These are phyloP conservation scores for Kwoniella sp. DNA, from an alignment of 768 basidiomycete genomes.

Conservation along the genomic window DNA sequence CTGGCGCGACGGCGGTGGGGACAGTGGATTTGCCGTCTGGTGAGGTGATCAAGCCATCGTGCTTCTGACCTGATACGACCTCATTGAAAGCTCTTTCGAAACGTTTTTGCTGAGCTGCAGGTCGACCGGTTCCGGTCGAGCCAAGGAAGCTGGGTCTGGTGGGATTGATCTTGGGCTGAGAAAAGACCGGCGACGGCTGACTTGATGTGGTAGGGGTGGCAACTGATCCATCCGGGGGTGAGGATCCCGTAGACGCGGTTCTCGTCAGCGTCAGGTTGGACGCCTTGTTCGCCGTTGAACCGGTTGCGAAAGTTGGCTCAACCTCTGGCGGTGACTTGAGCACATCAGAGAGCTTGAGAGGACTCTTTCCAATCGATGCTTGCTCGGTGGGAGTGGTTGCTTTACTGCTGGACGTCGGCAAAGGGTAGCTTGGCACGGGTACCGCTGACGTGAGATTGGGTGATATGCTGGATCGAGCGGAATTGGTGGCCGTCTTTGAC, in stretches of 20 bases:
- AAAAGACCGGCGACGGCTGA: constrained; percentile 38
- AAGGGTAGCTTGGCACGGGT: constrained; percentile 25
- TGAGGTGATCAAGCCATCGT: constrained; percentile 4
- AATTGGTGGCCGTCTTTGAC: constrained; percentile 3
- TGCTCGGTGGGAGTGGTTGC: constrained; percentile 28
- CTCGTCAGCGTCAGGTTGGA: constrained; percentile 13
- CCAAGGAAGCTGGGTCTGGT: constrained; percentile 27
- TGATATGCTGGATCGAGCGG: constrained; percentile 24
- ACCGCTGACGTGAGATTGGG: constrained; percentile 13
- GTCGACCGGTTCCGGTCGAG: constrained; percentile 5
- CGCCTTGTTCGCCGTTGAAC: constrained; percentile 2
- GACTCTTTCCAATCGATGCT: constrained; percentile 17
- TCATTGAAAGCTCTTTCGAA: constrained; percentile 45
- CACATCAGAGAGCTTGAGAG: constrained; percentile 34
- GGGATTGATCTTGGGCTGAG: constrained; percentile 31
- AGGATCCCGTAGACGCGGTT: constrained; percentile 26
- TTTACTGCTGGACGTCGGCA: constrained; percentile 29
- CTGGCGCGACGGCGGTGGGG: constrained; percentile 41
- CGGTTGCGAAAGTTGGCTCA: constrained; percentile 6
- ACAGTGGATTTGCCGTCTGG: constrained; percentile 2
- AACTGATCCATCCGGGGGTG: constrained; percentile 35
- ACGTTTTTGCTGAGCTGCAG: constrained; percentile 23
- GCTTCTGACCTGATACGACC: constrained; percentile 32
- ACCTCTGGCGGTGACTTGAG: constrained; percentile 33
- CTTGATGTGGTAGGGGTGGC: constrained; percentile 37